These are phyloP conservation scores for Brettanomyces nanus DNA, from an alignment of 805 yeast genomes.

Conservation along the genomic window DNA sequence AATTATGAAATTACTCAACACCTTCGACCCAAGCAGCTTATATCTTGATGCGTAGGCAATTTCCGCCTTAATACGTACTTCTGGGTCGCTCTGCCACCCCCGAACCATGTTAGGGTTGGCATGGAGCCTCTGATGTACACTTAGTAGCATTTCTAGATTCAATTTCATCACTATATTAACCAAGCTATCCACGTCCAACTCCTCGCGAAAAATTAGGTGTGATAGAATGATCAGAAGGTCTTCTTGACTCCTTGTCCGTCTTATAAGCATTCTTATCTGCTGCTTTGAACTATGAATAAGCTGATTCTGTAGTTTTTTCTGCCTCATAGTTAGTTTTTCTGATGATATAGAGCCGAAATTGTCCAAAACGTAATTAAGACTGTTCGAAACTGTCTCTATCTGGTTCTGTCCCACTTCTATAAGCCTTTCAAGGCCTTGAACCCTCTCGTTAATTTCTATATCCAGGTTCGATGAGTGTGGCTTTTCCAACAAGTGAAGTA, in stretches of 20 bases:
- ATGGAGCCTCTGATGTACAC: slow-evolving; percentile 8
- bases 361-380: slow-evolving; percentile 12
- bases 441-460: slow-evolving; percentile 8
- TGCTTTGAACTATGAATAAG: background rate
- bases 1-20: slow-evolving; percentile 11
- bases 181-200: slow-evolving; percentile 10
- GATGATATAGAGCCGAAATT: slow-evolving; percentile 7
- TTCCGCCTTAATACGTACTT: slow-evolving; percentile 12
- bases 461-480: slow-evolving; percentile 7
- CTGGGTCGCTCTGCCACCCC: slow-evolving; percentile 6
- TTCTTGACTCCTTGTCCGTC: slow-evolving; percentile 5
- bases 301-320: background rate
- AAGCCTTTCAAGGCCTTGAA: slow-evolving; percentile 9
- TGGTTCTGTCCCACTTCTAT: slow-evolving; percentile 7
- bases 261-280: background rate
- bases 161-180: slow-evolving; percentile 14
- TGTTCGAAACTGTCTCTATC: slow-evolving; percentile 7
- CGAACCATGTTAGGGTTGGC: slow-evolving; percentile 4
- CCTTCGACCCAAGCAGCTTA: slow-evolving; percentile 12
- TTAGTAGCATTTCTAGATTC: slow-evolving; percentile 10
- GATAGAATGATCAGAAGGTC: slow-evolving; percentile 14
- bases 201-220: slow-evolving; percentile 13
- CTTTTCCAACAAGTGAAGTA: slow-evolving; percentile 7
- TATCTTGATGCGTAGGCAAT: slow-evolving; percentile 18
- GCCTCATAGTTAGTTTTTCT: background rate